Evolutionary conservation across 257 asterid genomes (phyloP).

Genomic region (Nicotiana paniculata): DNA sequence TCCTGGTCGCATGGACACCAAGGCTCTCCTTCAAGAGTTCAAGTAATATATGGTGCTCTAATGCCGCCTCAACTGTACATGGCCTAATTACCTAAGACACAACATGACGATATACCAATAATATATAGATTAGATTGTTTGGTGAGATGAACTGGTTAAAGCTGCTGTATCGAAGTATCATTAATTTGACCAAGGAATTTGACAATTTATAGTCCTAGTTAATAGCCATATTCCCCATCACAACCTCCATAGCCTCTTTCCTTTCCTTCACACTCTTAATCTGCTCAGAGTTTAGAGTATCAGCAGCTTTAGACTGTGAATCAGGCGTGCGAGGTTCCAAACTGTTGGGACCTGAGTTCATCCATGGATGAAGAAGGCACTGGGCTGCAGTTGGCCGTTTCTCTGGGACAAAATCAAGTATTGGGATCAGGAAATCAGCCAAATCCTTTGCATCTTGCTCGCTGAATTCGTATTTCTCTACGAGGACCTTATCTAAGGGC

Average conservation of each 20-base stretch:
- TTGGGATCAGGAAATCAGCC: conserved; percentile 37
- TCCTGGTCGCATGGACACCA: no score
- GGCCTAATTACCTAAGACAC: not conserved
- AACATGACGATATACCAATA: not conserved
- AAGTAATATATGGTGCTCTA: not conserved
- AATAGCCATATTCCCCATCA: conserved; percentile 70
- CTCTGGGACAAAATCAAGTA: conserved; percentile 43
- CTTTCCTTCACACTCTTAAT: conserved; percentile 32
- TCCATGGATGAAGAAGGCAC: conserved; percentile 86
- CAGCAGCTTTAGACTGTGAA: conserved; percentile 20
- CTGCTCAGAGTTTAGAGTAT: conserved; percentile 29
- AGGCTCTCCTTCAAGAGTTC: not conserved
- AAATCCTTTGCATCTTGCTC: conserved; percentile 35
- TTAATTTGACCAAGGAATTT: not conserved
- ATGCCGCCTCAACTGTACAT: not conserved
- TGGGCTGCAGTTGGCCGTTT: conserved; percentile 84
- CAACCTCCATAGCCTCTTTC: conserved; percentile 69
- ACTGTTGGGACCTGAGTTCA: conserved; percentile 33
- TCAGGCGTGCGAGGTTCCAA: conserved; percentile 30
- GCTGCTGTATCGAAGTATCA: not conserved
- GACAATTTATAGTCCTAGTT: not conserved
- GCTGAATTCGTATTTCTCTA: conserved; percentile 48
- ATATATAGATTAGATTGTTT: not conserved
- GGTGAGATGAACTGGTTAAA: not conserved
- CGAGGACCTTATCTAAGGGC: conserved; percentile 75